phyloP scores from a whole-genome alignment of 148 eudicot genomes.

The Chenopodium quinoa region DNA sequence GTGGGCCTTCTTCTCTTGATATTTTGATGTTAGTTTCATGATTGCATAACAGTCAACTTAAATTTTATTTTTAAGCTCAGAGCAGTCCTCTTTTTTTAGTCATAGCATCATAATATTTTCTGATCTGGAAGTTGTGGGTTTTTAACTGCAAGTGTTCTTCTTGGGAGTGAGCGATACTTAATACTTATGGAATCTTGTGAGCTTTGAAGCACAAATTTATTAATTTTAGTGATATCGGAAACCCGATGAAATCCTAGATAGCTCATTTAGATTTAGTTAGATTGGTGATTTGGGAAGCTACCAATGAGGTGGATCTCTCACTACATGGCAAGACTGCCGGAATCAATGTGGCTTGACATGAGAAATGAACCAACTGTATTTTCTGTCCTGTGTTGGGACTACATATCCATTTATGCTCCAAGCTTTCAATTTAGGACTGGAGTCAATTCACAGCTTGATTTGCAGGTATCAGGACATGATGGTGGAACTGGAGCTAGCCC shows the following conservation, averaged over 20 bases:
- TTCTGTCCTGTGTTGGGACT: background rate
- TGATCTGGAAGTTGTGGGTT: background rate
- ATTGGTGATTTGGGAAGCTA: background rate
- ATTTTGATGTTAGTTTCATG: background rate
- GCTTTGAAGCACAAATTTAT: background rate
- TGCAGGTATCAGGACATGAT: slow-evolving; percentile 98
- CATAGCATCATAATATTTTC: background rate
- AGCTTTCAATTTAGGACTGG: background rate
- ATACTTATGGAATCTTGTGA: background rate
- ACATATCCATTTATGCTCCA: background rate
- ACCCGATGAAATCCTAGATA: background rate
- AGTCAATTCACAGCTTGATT: slow-evolving; percentile 17
- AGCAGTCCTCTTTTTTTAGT: background rate
- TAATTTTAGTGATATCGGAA: background rate
- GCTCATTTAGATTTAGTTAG: background rate
- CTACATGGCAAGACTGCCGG: background rate
- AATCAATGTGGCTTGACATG: background rate
- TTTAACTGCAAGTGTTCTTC: background rate
- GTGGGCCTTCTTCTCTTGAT: background rate
- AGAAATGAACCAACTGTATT: background rate
- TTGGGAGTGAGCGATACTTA: background rate
- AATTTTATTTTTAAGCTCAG: background rate
- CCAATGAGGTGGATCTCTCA: background rate
- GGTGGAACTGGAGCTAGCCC: slow-evolving; percentile 99
- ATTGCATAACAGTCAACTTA: background rate